A percentile compares a stretch with the other conserved stretches of the same genome.
phyloP scores from a whole-genome alignment of 208 protist genomes.

The Leishmania aethiopica region DNA sequence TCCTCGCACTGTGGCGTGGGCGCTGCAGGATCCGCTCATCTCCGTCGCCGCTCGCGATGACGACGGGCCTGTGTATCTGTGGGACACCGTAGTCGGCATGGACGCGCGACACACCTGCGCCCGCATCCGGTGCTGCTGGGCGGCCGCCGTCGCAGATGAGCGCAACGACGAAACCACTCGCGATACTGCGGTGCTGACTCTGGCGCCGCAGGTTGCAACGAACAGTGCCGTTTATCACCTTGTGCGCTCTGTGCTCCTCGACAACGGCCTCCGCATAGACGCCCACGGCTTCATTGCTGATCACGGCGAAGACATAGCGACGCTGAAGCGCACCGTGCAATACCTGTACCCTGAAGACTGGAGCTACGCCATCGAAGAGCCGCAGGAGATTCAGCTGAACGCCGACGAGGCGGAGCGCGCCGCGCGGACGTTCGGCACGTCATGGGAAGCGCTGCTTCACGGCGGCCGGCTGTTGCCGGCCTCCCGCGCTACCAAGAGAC shows the following conservation, averaged over 20 bases:
- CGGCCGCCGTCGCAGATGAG: neutral
- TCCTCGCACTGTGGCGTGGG: slow-evolving; percentile 13
- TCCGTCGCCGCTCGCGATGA: neutral
- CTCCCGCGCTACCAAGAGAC: slow-evolving; percentile 28
- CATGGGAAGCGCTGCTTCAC: slow-evolving; percentile 32
- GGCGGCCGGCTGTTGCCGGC: slow-evolving; percentile 29
- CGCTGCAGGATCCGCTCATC: slow-evolving; percentile 23
- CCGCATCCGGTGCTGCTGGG: slow-evolving; percentile 3
- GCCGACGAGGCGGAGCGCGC: slow-evolving; percentile 8
- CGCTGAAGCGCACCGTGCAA: slow-evolving; percentile 6
- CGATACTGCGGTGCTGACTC: slow-evolving; percentile 25
- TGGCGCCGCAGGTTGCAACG: slow-evolving; percentile 26
- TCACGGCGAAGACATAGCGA: slow-evolving; percentile 9
- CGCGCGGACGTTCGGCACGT: slow-evolving; percentile 13
- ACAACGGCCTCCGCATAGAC: slow-evolving; percentile 25
- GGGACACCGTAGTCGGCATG: slow-evolving; percentile 26
- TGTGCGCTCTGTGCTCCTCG: slow-evolving; percentile 20
- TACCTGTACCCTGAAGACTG: slow-evolving; percentile 33
- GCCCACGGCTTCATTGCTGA: slow-evolving; percentile 28
- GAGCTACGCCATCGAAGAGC: slow-evolving; percentile 32
- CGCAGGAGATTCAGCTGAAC: slow-evolving; percentile 15
- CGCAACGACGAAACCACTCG: slow-evolving; percentile 3
- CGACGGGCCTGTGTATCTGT: slow-evolving; percentile 11
- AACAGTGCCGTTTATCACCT: slow-evolving; percentile 19
- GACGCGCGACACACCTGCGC: neutral